Conservation (phyloP, 495 filamentous ascomycete genomes). For the Penicillium robsamsonii region DNA sequence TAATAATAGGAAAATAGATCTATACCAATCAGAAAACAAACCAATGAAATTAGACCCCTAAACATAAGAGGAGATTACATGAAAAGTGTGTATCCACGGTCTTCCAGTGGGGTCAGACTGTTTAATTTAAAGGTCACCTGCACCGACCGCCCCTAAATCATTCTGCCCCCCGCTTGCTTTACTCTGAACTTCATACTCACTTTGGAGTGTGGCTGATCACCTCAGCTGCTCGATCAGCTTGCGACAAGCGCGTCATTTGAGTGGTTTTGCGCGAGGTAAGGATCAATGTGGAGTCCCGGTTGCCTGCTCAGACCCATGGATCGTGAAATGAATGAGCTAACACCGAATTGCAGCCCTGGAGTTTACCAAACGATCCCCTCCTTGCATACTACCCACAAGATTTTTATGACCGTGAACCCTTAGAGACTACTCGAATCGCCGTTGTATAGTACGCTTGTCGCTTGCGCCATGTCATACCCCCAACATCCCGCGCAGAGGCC, state of each 20-base stretch:
- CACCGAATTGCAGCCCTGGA: not conserved
- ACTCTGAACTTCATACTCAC: not conserved
- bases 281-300: not conserved
- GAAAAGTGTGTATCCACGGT: not conserved
- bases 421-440: not conserved
- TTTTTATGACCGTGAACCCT: constrained; percentile 3
- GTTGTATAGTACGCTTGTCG: constrained; percentile 1
- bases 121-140: constrained; percentile 11
- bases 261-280: not conserved
- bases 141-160: constrained; percentile 11
- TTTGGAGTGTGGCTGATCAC: not conserved
- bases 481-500: constrained; percentile 37
- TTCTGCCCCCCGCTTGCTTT: constrained; percentile 8
- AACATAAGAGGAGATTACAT: not conserved
- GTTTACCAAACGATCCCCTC: constrained; percentile 3
- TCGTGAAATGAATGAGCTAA: constrained; percentile 1
- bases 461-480: constrained; percentile 36
- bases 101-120: not conserved
- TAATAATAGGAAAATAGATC: constrained; percentile 4
- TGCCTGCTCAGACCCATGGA: not conserved
- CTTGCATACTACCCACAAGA: constrained; percentile 21
- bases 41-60: not conserved
- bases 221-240: not conserved
- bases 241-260: not conserved
- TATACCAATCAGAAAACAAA: not conserved